A percentile compares a stretch with the other conserved stretches of the same genome.
Evolutionary conservation across 2,329 filamentous ascomycete species (phyloP).

Genomic region (Aspergillus melleus): DNA sequence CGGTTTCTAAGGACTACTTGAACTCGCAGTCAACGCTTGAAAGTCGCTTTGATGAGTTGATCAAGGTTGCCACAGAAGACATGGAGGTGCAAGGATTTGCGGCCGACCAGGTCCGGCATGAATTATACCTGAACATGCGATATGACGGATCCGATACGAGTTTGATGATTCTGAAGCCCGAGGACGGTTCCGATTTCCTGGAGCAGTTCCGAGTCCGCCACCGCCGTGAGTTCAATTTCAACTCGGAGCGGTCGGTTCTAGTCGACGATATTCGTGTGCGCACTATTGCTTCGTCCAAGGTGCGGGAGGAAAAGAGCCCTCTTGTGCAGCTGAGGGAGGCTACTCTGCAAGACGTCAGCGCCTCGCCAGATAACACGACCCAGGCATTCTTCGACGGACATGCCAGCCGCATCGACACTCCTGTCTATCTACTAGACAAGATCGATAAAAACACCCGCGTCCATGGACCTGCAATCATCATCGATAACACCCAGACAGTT

Average conservation of each 20-base stretch:
- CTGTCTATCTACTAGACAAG: slow-evolving; percentile 37
- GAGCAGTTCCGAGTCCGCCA: slow-evolving; percentile 83
- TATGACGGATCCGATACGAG: slow-evolving; percentile 54
- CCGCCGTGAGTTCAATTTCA: slow-evolving; percentile 90
- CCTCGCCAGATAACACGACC: slow-evolving; percentile 54
- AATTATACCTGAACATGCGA: slow-evolving; percentile 50
- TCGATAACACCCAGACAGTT: slow-evolving; percentile 75
- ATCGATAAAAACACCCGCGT: slow-evolving; percentile 35
- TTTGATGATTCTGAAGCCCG: slow-evolving; percentile 57
- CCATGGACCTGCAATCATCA: slow-evolving; percentile 76
- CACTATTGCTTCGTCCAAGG: slow-evolving; percentile 69
- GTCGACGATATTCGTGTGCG: slow-evolving; percentile 87
- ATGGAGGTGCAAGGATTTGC: slow-evolving; percentile 47
- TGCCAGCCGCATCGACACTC: slow-evolving; percentile 32
- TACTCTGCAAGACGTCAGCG: slow-evolving; percentile 54
- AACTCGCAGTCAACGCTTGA: slow-evolving; percentile 51
- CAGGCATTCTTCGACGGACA: slow-evolving; percentile 40
- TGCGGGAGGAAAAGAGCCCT: slow-evolving; percentile 63
- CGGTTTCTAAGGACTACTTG: slow-evolving; percentile 57
- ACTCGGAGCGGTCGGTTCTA: slow-evolving; percentile 78
- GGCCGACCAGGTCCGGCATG: slow-evolving; percentile 40
- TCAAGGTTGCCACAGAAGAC: slow-evolving; percentile 55
- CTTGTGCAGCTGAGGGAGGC: slow-evolving; percentile 64
- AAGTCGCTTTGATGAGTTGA: slow-evolving; percentile 73
- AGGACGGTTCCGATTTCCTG: slow-evolving; percentile 79